Conservation (phyloP, 257 asterid genomes). For the Capsicum baccatum region DNA sequence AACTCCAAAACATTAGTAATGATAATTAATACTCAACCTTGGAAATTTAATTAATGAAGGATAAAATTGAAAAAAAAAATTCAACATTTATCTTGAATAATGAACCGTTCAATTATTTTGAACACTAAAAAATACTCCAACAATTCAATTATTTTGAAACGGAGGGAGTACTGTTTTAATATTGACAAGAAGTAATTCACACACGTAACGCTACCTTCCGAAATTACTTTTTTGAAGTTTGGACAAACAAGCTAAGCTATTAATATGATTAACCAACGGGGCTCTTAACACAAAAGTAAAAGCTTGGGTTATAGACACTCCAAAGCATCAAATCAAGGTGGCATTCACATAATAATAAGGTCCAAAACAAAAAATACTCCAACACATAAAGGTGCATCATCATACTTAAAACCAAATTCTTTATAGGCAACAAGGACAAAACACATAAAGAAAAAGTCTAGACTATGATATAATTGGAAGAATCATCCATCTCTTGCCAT, state of each 20-base stretch:
- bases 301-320: neutral
- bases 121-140: too few relatives aligned
- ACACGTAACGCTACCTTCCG: too few relatives aligned
- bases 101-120: too few relatives aligned
- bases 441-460: neutral
- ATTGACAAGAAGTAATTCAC: too few relatives aligned
- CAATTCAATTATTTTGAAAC: too few relatives aligned
- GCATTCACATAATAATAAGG: neutral
- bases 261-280: neutral
- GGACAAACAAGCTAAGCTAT: neutral
- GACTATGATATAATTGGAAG: neutral
- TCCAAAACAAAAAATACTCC: neutral
- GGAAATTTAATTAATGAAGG: too few relatives aligned
- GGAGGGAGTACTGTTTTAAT: too few relatives aligned
- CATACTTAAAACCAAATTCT: neutral
- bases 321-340: neutral
- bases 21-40: too few relatives aligned
- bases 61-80: too few relatives aligned
- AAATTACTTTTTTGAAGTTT: neutral
- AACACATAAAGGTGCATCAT: slow-evolving; percentile 1
- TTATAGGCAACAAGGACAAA: slow-evolving; percentile 1
- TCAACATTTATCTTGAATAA: too few relatives aligned
- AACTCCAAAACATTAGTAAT: too few relatives aligned
- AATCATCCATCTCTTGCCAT: neutral
- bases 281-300: neutral